A percentile compares a stretch with the other conserved stretches of the same genome.
Conservation (phyloP, 1,139 yeast genomes). For the Arxiozyma heterogenica region DNA sequence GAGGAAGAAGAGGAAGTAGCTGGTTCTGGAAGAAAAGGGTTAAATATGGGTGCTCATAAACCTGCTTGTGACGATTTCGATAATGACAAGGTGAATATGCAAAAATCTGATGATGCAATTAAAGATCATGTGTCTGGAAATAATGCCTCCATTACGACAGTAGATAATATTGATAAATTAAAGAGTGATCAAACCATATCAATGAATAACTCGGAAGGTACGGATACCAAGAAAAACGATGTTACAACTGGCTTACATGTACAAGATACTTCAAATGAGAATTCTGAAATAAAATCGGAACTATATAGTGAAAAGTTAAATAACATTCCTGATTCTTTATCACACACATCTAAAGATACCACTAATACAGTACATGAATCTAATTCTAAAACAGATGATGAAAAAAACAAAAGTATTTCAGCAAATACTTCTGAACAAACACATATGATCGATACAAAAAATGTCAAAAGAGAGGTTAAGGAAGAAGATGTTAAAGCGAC, state of each 20-base stretch:
- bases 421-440: background rate
- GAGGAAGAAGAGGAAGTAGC: conserved; percentile 26
- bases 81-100: conserved; percentile 4
- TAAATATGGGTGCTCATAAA: conserved; percentile 31
- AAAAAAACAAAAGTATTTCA: background rate
- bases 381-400: background rate
- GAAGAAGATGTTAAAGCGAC: background rate
- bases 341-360: background rate
- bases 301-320: background rate
- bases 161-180: background rate
- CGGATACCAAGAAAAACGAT: background rate
- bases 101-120: background rate
- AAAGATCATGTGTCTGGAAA: conserved; percentile 11
- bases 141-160: background rate
- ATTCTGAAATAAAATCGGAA: background rate
- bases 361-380: background rate
- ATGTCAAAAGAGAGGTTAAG: background rate
- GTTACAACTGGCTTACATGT: background rate
- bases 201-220: conserved; percentile 2
- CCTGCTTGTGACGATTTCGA: conserved; percentile 12
- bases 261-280: background rate
- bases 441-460: background rate
- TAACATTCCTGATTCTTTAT: background rate
- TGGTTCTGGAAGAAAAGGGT: conserved; percentile 30
- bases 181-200: background rate